Base-by-base conservation (phyloP, 108 stramenopile genomes). In the Cyclostephanos tholiformis region DNA sequence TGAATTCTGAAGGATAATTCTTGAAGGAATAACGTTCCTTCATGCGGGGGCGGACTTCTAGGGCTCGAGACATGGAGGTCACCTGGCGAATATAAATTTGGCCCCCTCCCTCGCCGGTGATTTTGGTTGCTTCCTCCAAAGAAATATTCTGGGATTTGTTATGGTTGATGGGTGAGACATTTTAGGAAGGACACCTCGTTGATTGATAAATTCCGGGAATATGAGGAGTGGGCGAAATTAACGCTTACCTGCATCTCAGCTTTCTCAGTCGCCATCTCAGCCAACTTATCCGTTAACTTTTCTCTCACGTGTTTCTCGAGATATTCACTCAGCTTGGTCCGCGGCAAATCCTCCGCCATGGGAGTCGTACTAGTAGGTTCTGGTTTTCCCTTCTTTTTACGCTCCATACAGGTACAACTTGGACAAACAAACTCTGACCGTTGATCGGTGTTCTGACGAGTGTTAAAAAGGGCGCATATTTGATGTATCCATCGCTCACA, bases 401-500 rank as follows among this genome's bases (percentile, higher is more conserved):
- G 83, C 35, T 93, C 92, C 16, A 85, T 82, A 36, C 92, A 87
- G 9, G 95, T 96, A 82, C 95, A 96, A 32, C 83, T 83, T 12
- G 95, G 92, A 75, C 95, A 96, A 26, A 87, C 87, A 71, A 91
- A 96, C 65, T 96, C 92, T 16, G 92, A 93, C 19, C 88, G 79
- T 65, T 96, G 92, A 61, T 96, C 91, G 75, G 92, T 93, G 79
- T 96, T 97, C 74, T 95, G 94, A 10, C 98, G 82, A 27, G 96
- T 95, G 82, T 99, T 99, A 85, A 98, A 98, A n/a, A 99, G 84
- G 22, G 97, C 97, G 84, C 99, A 99, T 46, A 98, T 97, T 79
- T 98, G 98, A 84, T 99, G 99, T 22, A 97, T 92, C 99, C 99
- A 99, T 44, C 96, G 83, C 69, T 94, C 86, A 69, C 99, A 99